Evolutionary conservation across 1,284 basidiomycete genomes (phyloP), one percentile per base, ranked within the genome.

Genomic region (Ceratobasidium sp.): DNA sequence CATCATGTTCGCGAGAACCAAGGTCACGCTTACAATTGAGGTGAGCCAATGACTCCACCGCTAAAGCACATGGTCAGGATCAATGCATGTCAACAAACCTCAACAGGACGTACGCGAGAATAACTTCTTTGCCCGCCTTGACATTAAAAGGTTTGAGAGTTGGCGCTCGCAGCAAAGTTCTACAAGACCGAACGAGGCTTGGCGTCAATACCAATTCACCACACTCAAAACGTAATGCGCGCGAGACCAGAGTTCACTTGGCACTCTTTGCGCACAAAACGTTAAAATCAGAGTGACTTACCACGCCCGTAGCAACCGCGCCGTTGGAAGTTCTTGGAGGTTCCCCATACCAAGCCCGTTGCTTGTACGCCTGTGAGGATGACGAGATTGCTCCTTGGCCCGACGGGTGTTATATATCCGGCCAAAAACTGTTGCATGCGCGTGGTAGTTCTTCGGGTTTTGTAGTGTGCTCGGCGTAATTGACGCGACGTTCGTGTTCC

Each of bases 81-180:
- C 3, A n/a, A 10, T 22, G 12, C 10, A 69, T 17, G 17, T 10
- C 13, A 29, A 27, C n/a, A n/a, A n/a, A n/a, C n/a, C n/a, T n/a
- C n/a, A n/a, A n/a, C 15, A 52, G 68, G 43, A 22, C 52, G 34
- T 43, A 70, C n/a, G 56, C 83, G 15, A 90, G 67, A 17, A 90
- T 79, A 62, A 90, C 82, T 71, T 91, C 87, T 71, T 83, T 87
- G 77, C 74, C 78, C 0, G 86, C 86, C 49, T 73, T 79, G 0
- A 79, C 84, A 2, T 34, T 42, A 31, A 40, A n/a, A 65, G 0
- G 62, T 40, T 34, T 65, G 49, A 27, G 49, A 10, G 10, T 50
- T 50, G 29, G 62, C 38, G n/a, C 47, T 20, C 35, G 62, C 62
- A 3, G 62, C 62, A 43, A 65, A 65, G 15, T 31, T 54, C 52